Conservation (phyloP, 2,329 filamentous ascomycete genomes). For the Fusarium oligoseptatum region DNA sequence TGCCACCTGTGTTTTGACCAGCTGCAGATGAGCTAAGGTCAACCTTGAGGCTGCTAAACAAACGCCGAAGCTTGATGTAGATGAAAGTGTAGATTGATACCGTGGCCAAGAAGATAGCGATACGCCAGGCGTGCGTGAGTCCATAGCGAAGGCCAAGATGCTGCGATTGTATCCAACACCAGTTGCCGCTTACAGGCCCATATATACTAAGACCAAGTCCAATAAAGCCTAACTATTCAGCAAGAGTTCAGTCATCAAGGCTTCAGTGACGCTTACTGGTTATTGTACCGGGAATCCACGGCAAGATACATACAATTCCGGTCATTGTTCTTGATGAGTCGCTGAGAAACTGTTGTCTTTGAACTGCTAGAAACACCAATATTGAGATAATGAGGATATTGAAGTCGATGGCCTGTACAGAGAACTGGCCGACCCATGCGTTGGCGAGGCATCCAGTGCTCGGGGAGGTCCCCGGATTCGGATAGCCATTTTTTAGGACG, state of each 20-base stretch:
- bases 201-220: background rate
- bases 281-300: conserved; percentile 2
- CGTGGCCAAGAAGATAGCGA: background rate
- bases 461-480: background rate
- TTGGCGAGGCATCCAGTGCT: background rate
- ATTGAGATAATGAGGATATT: conserved; percentile 1
- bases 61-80: background rate
- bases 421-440: conserved; percentile 7
- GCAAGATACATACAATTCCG: background rate
- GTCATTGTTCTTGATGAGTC: background rate
- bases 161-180: conserved; percentile 3
- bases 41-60: background rate
- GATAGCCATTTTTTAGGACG: background rate
- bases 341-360: background rate
- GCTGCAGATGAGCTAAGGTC: background rate
- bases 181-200: conserved; percentile 9
- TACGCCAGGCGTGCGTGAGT: conserved; percentile 2
- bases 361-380: background rate
- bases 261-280: background rate
- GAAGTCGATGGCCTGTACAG: conserved; percentile 8
- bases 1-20: background rate
- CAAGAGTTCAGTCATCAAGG: background rate
- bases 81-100: conserved; percentile 1
- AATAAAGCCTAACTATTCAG: background rate
- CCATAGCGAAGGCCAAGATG: background rate